Percentiles rank a stretch among this genome's conserved stretches.
Conservation (phyloP, 2,329 filamentous ascomycete genomes). For the Zymoseptoria tritici region DNA sequence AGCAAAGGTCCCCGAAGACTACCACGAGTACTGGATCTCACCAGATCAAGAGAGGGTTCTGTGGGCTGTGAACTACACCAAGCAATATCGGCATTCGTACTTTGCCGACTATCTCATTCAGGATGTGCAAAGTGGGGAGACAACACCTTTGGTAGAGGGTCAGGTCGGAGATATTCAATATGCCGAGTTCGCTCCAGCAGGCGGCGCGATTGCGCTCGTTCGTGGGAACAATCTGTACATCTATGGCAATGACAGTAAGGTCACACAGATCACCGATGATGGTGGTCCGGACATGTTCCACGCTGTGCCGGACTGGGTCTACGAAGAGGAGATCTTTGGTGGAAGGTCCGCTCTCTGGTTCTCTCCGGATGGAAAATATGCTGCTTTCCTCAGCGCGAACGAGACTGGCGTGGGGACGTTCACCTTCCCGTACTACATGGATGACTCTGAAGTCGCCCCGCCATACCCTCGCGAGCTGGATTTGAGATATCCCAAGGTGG, state of each 20-base stretch:
- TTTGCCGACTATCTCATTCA: conserved; percentile 60
- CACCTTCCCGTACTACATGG: conserved; percentile 60
- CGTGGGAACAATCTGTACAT: conserved; percentile 59
- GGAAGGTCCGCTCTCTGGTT: conserved; percentile 49
- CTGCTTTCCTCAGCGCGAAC: conserved; percentile 52
- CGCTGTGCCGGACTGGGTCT: conserved; percentile 58
- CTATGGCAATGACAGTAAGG: conserved; percentile 47
- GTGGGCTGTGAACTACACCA: conserved; percentile 58
- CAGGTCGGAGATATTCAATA: conserved; percentile 61
- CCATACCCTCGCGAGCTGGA: conserved; percentile 56
- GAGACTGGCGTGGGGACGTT: conserved; percentile 62
- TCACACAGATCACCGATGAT: conserved; percentile 52
- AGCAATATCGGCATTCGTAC: conserved; percentile 62
- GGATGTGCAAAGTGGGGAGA: conserved; percentile 51
- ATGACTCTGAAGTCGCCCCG: conserved; percentile 49
- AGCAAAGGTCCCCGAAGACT: conserved; percentile 49
- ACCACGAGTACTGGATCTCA: conserved; percentile 55
- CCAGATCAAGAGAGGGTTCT: conserved; percentile 53
- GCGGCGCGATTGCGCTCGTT: conserved; percentile 58
- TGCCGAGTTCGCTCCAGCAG: conserved; percentile 52
- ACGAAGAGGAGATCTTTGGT: conserved; percentile 53
- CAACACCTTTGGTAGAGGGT: conserved; percentile 49
- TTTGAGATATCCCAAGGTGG: conserved; percentile 62
- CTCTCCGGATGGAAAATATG: conserved; percentile 48
- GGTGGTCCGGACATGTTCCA: conserved; percentile 58